These are phyloP conservation scores for Torulaspora gathmanii DNA, from an alignment of 805 yeast species.

Conservation along the genomic window DNA sequence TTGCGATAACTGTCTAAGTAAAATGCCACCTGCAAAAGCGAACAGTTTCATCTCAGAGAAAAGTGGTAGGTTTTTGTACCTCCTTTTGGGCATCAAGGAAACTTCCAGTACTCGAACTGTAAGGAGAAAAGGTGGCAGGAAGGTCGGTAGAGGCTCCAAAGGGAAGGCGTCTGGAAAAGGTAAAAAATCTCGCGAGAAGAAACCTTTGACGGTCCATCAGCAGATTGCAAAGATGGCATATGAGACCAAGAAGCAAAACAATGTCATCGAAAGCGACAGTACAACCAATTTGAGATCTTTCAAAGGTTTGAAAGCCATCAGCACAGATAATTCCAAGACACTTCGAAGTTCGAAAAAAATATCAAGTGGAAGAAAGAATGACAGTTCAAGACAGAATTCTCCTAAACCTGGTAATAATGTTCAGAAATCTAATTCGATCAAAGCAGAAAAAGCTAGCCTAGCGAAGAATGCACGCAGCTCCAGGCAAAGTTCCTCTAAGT, in stretches of 20 bases:
- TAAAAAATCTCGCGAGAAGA: conserved; percentile 15
- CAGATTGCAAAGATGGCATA: conserved; percentile 30
- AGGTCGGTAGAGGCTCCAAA: conserved; percentile 36
- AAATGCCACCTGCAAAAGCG: conserved; percentile 14
- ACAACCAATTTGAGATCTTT: conserved; percentile 39
- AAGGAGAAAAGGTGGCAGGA: conserved; percentile 31
- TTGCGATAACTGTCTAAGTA: conserved; percentile 43
- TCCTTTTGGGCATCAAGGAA: conserved; percentile 47
- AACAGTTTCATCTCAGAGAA: conserved; percentile 41
- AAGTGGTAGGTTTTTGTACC: conserved; percentile 45
- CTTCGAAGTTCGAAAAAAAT: background rate
- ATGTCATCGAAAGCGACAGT: conserved; percentile 41
- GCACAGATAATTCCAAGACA: background rate
- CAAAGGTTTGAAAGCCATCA: conserved; percentile 32
- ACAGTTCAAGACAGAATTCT: background rate
- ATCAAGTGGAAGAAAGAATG: background rate
- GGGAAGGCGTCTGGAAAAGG: conserved; percentile 15
- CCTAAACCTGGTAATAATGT: background rate
- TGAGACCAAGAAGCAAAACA: conserved; percentile 30
- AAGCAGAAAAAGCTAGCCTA: background rate
- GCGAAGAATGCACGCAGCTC: background rate
- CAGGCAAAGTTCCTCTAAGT: background rate
- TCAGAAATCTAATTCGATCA: background rate
- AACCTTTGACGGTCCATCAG: conserved; percentile 26
- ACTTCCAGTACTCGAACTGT: conserved; percentile 12